Percentiles rank a stretch among this genome's conserved stretches.
Conservation (phyloP, 345 rosid species). For the Arabis alpina region DNA sequence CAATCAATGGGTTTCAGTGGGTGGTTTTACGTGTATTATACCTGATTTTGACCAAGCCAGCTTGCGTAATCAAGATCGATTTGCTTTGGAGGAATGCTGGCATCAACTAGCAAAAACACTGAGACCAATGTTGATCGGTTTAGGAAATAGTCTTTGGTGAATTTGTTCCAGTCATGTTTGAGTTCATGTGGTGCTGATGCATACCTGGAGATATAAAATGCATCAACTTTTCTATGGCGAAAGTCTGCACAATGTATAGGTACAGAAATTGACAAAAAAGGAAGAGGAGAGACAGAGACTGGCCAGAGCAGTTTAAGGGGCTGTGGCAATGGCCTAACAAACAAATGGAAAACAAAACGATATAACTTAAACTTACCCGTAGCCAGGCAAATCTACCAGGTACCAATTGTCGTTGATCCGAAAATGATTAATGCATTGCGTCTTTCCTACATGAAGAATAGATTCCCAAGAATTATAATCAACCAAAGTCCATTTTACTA, state of each 20-base stretch:
- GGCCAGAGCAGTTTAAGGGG: neutral
- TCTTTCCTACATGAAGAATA: constrained; percentile 69
- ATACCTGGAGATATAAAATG: constrained; percentile 53
- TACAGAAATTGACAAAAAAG: neutral
- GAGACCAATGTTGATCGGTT: constrained; percentile 82
- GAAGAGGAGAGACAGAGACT: neutral
- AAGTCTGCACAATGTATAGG: neutral
- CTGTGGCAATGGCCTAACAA: neutral
- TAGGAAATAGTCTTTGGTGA: constrained; percentile 86
- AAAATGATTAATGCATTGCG: constrained; percentile 97
- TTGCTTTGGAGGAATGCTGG: constrained; percentile 85
- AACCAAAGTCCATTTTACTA: neutral
- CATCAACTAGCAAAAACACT: constrained; percentile 90
- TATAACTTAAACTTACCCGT: constrained; percentile 66
- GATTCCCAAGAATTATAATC: neutral
- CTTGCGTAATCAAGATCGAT: constrained; percentile 96
- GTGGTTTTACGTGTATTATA: constrained; percentile 26
- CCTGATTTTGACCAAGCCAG: constrained; percentile 98
- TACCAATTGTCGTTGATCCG: constrained; percentile 89
- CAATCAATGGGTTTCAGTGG: constrained; percentile 1
- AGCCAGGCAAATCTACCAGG: constrained; percentile 98
- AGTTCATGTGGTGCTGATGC: constrained; percentile 93
- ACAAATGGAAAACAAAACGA: neutral
- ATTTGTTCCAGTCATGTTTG: constrained; percentile 76
- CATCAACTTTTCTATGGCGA: neutral